Evolutionary conservation across 441 rosid genomes (phyloP).

Genomic region (Omphalea diandra): DNA sequence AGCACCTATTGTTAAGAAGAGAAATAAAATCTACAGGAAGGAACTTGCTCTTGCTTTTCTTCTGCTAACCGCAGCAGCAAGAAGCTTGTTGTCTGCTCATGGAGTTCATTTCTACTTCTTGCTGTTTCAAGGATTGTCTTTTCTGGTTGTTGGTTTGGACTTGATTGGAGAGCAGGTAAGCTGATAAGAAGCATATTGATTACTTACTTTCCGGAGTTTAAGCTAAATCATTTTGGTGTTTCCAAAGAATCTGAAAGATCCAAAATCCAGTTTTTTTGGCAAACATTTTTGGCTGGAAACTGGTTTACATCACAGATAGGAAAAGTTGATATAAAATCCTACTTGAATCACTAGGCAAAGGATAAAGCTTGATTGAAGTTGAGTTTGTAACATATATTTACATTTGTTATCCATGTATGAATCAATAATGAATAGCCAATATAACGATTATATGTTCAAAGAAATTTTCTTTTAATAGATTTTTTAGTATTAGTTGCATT

Average conservation of each 20-base stretch:
- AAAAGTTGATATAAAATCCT: conserved; percentile 15
- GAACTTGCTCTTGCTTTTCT: conserved; percentile 87
- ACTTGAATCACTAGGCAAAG: conserved; percentile 1
- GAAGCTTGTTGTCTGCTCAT: conserved; percentile 79
- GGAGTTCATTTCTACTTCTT: conserved; percentile 95
- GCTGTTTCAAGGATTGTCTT: conserved; percentile 84
- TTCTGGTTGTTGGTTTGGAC: conserved; percentile 85
- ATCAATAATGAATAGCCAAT: conserved; percentile 5
- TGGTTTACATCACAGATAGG: conserved; percentile 18
- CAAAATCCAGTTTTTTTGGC: conserved; percentile 21
- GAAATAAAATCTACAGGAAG: conserved; percentile 64
- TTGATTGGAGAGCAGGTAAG: conserved; percentile 92
- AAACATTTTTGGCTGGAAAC: conserved; percentile 15
- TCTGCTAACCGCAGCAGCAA: conserved; percentile 78
- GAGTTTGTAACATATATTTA: conserved; percentile 18
- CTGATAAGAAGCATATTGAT: conserved; percentile 25
- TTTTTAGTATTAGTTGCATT: too few relatives aligned
- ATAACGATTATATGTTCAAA: conserved; percentile 6
- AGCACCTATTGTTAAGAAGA: conserved; percentile 37
- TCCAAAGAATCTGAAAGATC: conserved; percentile 24
- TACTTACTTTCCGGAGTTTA: not conserved
- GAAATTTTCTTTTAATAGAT: too few relatives aligned
- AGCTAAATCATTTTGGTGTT: conserved; percentile 10
- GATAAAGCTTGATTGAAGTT: conserved; percentile 7
- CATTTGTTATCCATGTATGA: conserved; percentile 6